Conservation (phyloP, 78 protist species). For the Dictyostelium capitatum region DNA sequence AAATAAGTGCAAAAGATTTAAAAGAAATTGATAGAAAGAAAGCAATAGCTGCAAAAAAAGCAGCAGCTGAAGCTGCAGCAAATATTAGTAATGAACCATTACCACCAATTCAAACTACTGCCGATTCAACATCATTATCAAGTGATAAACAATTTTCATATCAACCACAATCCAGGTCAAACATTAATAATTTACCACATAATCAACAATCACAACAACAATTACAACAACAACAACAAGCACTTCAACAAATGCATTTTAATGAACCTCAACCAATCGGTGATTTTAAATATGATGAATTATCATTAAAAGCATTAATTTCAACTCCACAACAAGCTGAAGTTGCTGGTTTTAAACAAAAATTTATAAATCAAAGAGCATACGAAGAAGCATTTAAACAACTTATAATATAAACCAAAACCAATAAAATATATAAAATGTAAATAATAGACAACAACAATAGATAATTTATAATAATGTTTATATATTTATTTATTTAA, state of each 20-base stretch:
- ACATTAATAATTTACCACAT: not conserved
- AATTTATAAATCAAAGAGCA: slow-evolving; percentile 60
- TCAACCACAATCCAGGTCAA: not conserved
- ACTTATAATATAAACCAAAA: not conserved
- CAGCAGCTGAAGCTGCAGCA: not conserved
- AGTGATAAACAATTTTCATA: slow-evolving; percentile 2
- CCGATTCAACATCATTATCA: too few species aligned
- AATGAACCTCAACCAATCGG: slow-evolving; percentile 40
- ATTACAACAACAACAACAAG: slow-evolving; percentile 32
- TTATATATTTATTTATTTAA: too few species aligned
- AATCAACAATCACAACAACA: slow-evolving; percentile 1
- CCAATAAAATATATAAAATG: not conserved
- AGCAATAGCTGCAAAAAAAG: not conserved
- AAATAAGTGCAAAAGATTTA: slow-evolving; percentile 48
- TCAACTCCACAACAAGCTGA: slow-evolving; percentile 54
- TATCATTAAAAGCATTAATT: slow-evolving; percentile 27
- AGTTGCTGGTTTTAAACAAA: slow-evolving; percentile 75
- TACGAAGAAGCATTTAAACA: slow-evolving; percentile 54
- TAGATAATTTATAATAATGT: too few species aligned
- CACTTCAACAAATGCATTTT: not conserved
- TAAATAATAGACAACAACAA: not conserved
- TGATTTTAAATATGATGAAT: slow-evolving; percentile 49
- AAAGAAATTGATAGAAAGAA: slow-evolving; percentile 65
- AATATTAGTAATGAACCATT: not conserved
- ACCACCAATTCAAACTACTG: slow-evolving; percentile 7